Conservation (phyloP, 768 basidiomycete genomes). For the Trametes cinnabarina region DNA sequence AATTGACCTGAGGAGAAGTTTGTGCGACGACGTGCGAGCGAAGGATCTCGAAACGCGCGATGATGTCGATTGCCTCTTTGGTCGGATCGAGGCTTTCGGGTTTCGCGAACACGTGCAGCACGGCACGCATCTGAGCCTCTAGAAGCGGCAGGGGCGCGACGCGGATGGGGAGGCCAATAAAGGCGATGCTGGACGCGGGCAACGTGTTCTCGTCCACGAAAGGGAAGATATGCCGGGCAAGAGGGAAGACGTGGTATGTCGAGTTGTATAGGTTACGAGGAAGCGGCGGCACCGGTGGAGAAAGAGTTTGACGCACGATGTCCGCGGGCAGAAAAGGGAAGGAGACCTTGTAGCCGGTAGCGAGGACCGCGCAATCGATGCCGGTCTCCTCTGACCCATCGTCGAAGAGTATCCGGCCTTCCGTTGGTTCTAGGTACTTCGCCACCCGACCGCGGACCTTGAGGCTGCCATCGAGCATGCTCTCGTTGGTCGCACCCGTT, state of each 20-base stretch:
- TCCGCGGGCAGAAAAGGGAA: constrained; percentile 58
- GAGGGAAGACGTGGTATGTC: constrained; percentile 64
- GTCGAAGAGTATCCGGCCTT: constrained; percentile 53
- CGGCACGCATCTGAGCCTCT: constrained; percentile 73
- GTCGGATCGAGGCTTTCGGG: constrained; percentile 48
- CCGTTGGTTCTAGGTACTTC: constrained; percentile 36
- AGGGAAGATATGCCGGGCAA: constrained; percentile 70
- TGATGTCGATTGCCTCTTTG: constrained; percentile 47
- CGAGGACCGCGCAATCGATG: constrained; percentile 66
- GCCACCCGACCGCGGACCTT: constrained; percentile 41
- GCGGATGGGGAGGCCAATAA: constrained; percentile 57
- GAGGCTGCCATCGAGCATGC: constrained; percentile 21
- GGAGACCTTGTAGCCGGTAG: constrained; percentile 69
- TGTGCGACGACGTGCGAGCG: constrained; percentile 21
- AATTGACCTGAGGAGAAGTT: background rate
- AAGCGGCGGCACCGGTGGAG: constrained; percentile 48
- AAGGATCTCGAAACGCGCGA: constrained; percentile 48
- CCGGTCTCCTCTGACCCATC: constrained; percentile 54
- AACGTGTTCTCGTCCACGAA: constrained; percentile 38
- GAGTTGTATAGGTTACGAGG: constrained; percentile 60
- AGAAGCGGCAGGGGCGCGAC: constrained; percentile 75
- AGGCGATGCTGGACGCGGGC: constrained; percentile 54
- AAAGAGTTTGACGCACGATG: constrained; percentile 35
- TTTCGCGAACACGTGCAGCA: constrained; percentile 52
- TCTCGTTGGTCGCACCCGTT: constrained; percentile 31